Conservation (phyloP, 2,329 filamentous ascomycete genomes). For the Aspergillus sp. region DNA sequence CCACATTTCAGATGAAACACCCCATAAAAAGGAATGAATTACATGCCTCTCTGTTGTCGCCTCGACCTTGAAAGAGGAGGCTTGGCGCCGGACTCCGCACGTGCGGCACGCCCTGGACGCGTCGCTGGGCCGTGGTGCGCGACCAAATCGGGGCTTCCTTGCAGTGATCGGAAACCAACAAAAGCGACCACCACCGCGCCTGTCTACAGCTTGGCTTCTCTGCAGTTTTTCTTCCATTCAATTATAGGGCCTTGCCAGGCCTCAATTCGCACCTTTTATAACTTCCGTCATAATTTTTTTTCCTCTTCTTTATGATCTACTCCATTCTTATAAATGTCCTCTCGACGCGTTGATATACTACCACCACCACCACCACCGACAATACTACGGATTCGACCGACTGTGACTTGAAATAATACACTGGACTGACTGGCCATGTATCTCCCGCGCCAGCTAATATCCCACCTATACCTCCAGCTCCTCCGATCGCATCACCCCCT, state of each 20-base stretch:
- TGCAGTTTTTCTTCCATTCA: slow-evolving; percentile 5
- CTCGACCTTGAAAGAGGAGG: not conserved
- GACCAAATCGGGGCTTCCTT: slow-evolving; percentile 10
- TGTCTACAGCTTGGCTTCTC: not conserved
- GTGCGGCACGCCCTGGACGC: slow-evolving; percentile 19
- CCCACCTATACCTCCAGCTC: slow-evolving; percentile 87
- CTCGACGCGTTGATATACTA: slow-evolving; percentile 3
- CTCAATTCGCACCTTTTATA: not conserved
- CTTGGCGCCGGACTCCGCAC: slow-evolving; percentile 23
- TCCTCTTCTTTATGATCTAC: not conserved
- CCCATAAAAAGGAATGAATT: not conserved
- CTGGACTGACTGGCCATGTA: slow-evolving; percentile 67
- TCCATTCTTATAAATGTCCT: slow-evolving; percentile 10
- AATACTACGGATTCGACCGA: not conserved
- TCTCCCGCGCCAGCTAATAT: slow-evolving; percentile 84
- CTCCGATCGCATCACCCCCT: slow-evolving; percentile 84
- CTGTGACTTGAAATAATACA: not conserved
- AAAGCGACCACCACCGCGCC: not conserved
- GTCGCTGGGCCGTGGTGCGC: slow-evolving; percentile 16
- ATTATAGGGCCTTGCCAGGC: slow-evolving; percentile 17
- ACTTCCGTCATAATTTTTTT: not conserved
- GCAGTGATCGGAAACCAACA: not conserved
- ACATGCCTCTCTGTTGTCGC: slow-evolving; percentile 2
- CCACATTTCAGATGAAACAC: not conserved
- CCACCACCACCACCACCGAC: not conserved